These are phyloP conservation scores for Nakazawaea ishiwadae DNA, from an alignment of 805 yeast genomes.

Conservation along the genomic window DNA sequence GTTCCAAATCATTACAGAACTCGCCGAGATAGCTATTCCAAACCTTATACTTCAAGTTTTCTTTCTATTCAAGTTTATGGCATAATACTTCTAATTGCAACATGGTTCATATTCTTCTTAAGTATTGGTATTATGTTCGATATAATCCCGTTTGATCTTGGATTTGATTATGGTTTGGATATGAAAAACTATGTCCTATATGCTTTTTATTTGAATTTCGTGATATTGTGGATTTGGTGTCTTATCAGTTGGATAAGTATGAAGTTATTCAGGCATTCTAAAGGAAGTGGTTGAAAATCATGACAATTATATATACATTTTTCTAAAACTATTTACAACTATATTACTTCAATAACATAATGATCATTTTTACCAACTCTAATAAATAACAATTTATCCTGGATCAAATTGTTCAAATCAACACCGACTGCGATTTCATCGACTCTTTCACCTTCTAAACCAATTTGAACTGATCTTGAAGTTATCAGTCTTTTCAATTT, in stretches of 20 bases:
- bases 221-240: slow-evolving; percentile 62
- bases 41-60: background rate
- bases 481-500: slow-evolving; percentile 44
- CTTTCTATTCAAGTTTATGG: slow-evolving; percentile 17
- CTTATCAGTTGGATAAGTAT: slow-evolving; percentile 72
- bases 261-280: slow-evolving; percentile 76
- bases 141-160: slow-evolving; percentile 24
- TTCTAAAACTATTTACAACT: background rate
- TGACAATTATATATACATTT: background rate
- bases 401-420: slow-evolving; percentile 48
- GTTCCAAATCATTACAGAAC: no score
- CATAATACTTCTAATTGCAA: slow-evolving; percentile 18
- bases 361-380: slow-evolving; percentile 74
- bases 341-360: slow-evolving; percentile 42
- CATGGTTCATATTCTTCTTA: slow-evolving; percentile 23
- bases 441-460: slow-evolving; percentile 50
- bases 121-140: slow-evolving; percentile 26
- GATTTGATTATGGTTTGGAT: slow-evolving; percentile 1
- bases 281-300: slow-evolving; percentile 41
- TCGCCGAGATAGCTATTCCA: background rate
- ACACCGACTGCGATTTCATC: slow-evolving; percentile 44
- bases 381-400: slow-evolving; percentile 54
- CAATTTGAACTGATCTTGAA: slow-evolving; percentile 72
- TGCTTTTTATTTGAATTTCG: slow-evolving; percentile 26
- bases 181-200: slow-evolving; percentile 25